Evolutionary conservation across 495 filamentous ascomycete species (phyloP).

Genomic region (Daldinia concentrica): DNA sequence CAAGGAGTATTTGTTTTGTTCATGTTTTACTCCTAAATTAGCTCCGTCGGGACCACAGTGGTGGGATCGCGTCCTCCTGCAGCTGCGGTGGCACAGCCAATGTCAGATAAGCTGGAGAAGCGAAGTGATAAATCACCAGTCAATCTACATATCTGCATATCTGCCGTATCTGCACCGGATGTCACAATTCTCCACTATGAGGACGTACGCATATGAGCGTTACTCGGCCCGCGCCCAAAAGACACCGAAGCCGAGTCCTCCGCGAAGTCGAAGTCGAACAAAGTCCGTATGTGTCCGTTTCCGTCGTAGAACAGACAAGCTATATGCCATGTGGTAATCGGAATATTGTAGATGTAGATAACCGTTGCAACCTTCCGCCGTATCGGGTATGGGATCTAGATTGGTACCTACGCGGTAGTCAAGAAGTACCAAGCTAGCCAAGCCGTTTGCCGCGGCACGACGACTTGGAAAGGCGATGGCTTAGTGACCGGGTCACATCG

Average conservation of each 20-base stretch:
- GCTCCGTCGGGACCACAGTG: slow-evolving; percentile 29
- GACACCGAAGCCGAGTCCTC: slow-evolving; percentile 16
- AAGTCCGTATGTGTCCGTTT: background rate
- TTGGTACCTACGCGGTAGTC: slow-evolving; percentile 9
- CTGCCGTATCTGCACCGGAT: slow-evolving; percentile 16
- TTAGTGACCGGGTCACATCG: slow-evolving; percentile 22
- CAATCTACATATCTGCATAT: slow-evolving; percentile 9
- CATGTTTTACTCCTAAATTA: slow-evolving; percentile 29
- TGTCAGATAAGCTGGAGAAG: slow-evolving; percentile 17
- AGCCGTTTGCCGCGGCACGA: slow-evolving; percentile 16
- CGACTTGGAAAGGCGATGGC: slow-evolving; percentile 23
- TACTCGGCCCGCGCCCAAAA: slow-evolving; percentile 12
- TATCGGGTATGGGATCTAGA: slow-evolving; percentile 22
- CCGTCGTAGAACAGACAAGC: background rate
- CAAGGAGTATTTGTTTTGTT: background rate
- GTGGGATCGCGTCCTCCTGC: slow-evolving; percentile 36
- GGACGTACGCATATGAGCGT: background rate
- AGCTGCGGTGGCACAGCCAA: slow-evolving; percentile 26
- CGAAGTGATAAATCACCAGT: slow-evolving; percentile 23
- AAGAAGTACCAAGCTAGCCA: background rate
- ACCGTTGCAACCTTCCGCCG: slow-evolving; percentile 2
- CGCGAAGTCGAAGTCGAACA: slow-evolving; percentile 1
- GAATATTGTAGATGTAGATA: background rate
- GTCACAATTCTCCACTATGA: slow-evolving; percentile 16
- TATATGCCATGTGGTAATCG: background rate